Conservation (phyloP, 257 asterid genomes). For the Jaltomata sinuosa region DNA sequence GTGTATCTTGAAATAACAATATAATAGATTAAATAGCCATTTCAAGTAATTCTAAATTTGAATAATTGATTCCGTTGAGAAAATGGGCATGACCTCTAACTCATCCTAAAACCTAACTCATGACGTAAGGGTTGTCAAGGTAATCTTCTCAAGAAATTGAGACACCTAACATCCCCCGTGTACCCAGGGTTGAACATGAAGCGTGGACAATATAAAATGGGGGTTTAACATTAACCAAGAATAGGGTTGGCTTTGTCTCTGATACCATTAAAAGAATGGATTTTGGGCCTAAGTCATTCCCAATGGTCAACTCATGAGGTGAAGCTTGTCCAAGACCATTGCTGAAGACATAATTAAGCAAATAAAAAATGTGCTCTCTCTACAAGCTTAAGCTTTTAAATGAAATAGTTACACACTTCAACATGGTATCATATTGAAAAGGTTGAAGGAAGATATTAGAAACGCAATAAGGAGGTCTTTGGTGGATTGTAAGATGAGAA, state of each 20-base stretch:
- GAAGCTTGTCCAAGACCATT: background rate
- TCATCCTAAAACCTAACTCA: background rate
- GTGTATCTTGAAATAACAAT: background rate
- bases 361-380: background rate
- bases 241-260: background rate
- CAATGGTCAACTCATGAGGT: background rate
- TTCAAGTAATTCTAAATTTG: background rate
- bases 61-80: background rate
- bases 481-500: background rate
- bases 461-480: background rate
- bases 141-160: background rate
- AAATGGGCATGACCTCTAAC: background rate
- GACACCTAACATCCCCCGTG: background rate
- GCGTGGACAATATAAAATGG: background rate
- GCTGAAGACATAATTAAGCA: background rate
- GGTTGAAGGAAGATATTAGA: background rate
- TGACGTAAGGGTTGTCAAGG: background rate
- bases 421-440: background rate
- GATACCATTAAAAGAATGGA: background rate
- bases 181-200: background rate
- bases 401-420: background rate
- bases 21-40: background rate
- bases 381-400: background rate
- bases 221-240: background rate
- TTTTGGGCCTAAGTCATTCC: background rate